Evolutionary conservation across 2,329 filamentous ascomycete genomes (phyloP).

Genomic region (Fusarium pilosicola): DNA sequence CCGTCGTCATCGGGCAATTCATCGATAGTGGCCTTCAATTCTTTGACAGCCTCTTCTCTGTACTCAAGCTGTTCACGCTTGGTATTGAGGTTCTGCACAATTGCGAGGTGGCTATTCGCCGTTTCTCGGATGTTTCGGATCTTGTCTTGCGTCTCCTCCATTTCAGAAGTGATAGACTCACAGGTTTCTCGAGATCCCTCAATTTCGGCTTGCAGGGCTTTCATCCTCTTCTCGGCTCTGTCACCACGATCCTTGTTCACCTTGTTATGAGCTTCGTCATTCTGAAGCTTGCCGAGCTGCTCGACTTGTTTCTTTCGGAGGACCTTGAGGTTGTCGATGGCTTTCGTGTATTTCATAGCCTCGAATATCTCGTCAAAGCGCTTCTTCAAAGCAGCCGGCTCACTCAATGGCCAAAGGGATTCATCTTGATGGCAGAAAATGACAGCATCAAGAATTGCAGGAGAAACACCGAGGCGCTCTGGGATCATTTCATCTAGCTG

Average conservation of each 20-base stretch:
- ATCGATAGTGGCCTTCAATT: slow-evolving; percentile 76
- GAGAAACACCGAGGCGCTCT: slow-evolving; percentile 86
- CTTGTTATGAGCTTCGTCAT: slow-evolving; percentile 81
- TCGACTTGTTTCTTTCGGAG: slow-evolving; percentile 85
- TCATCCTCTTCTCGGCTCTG: slow-evolving; percentile 71
- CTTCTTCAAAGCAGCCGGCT: slow-evolving; percentile 86
- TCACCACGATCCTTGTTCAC: slow-evolving; percentile 86
- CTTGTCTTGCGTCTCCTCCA: slow-evolving; percentile 66
- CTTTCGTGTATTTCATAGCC: slow-evolving; percentile 95
- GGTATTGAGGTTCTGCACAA: slow-evolving; percentile 78
- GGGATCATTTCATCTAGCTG: slow-evolving; percentile 89
- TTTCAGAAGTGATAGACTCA: slow-evolving; percentile 66
- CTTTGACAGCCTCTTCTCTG: slow-evolving; percentile 75
- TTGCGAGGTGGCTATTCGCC: slow-evolving; percentile 76
- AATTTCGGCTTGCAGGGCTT: slow-evolving; percentile 73
- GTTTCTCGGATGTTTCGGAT: slow-evolving; percentile 76
- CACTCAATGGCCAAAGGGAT: slow-evolving; percentile 95
- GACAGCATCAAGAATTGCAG: slow-evolving; percentile 89
- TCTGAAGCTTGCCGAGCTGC: slow-evolving; percentile 76
- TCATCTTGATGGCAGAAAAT: slow-evolving; percentile 99
- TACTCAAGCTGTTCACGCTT: slow-evolving; percentile 80
- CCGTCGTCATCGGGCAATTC: slow-evolving; percentile 83
- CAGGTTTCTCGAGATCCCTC: slow-evolving; percentile 68
- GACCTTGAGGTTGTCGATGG: slow-evolving; percentile 92
- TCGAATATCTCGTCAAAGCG: slow-evolving; percentile 98